Conservation (phyloP, 352 stramenopile genomes). For the Achlya hypogyna region DNA sequence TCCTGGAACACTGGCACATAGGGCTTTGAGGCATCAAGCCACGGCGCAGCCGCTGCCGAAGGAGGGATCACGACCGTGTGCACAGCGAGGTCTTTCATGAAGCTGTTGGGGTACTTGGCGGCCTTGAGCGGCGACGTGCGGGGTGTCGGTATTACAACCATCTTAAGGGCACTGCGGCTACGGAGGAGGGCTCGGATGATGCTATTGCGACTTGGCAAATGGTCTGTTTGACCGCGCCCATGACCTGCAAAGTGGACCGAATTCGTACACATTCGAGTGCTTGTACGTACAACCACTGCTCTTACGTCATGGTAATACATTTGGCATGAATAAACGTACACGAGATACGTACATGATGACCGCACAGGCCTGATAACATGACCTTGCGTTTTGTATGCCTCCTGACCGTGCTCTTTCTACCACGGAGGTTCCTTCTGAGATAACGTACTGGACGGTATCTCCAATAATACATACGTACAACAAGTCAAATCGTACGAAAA, state of each 20-base stretch:
- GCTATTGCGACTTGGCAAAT: conserved; percentile 6
- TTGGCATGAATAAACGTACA: too few relatives aligned
- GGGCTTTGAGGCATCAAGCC: conserved; percentile 7
- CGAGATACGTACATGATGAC: too few relatives aligned
- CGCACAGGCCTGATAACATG: too few relatives aligned
- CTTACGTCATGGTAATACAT: too few relatives aligned
- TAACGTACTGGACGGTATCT: too few relatives aligned
- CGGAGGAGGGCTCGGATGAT: conserved; percentile 4
- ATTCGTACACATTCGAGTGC: conserved; percentile 5
- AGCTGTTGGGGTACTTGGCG: not conserved
- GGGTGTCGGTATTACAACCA: not conserved
- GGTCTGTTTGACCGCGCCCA: not conserved
- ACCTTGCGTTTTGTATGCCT: not conserved
- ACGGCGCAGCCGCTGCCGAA: not conserved
- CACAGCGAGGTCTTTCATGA: conserved; percentile 12
- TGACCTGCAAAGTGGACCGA: not conserved
- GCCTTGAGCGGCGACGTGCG: not conserved
- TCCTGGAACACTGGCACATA: conserved; percentile 15
- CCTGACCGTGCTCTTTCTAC: not conserved
- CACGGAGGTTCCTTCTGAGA: too few relatives aligned
- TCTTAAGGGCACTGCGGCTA: not conserved
- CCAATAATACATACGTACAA: not conserved
- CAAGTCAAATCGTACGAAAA: not conserved
- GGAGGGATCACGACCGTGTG: not conserved
- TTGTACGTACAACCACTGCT: not conserved